Conservation (phyloP, 78 protist species). For the Blattamonas nauphoetae region DNA sequence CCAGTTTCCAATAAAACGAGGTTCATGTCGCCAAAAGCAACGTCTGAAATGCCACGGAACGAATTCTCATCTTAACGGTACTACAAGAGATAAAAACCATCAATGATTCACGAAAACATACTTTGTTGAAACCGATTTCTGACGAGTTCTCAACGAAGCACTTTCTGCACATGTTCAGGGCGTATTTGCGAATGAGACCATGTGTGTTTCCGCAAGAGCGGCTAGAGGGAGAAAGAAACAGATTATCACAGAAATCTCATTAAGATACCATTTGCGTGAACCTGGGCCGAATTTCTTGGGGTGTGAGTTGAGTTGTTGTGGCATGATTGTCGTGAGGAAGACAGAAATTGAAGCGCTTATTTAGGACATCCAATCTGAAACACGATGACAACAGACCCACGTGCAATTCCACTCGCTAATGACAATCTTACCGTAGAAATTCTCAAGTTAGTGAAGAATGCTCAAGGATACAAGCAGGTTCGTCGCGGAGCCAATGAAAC, state of each 20-base stretch:
- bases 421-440: constrained; percentile 17
- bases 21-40: too few species aligned
- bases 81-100: too few species aligned
- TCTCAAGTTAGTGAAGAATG: constrained; percentile 31
- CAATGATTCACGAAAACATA: too few species aligned
- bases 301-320: constrained; percentile 39
- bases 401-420: constrained; percentile 41
- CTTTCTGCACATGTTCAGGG: constrained; percentile 77
- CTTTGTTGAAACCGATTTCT: constrained; percentile 80
- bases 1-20: too few species aligned
- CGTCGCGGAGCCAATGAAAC: constrained; percentile 44
- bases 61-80: too few species aligned
- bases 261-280: constrained; percentile 42
- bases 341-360: too few species aligned
- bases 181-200: constrained; percentile 90
- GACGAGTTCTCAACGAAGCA: constrained; percentile 81
- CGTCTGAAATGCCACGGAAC: too few species aligned
- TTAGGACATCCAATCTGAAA: too few species aligned
- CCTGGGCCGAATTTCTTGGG: constrained; percentile 59
- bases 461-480: constrained; percentile 23
- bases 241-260: not conserved
- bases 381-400: not conserved
- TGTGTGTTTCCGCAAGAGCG: constrained; percentile 63
- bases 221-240: constrained; percentile 20
- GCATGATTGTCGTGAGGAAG: too few species aligned